A percentile compares a stretch with the other conserved stretches of the same genome.
phyloP scores from a whole-genome alignment of 352 stramenopile genomes.

The Globisporangium emineosum region DNA sequence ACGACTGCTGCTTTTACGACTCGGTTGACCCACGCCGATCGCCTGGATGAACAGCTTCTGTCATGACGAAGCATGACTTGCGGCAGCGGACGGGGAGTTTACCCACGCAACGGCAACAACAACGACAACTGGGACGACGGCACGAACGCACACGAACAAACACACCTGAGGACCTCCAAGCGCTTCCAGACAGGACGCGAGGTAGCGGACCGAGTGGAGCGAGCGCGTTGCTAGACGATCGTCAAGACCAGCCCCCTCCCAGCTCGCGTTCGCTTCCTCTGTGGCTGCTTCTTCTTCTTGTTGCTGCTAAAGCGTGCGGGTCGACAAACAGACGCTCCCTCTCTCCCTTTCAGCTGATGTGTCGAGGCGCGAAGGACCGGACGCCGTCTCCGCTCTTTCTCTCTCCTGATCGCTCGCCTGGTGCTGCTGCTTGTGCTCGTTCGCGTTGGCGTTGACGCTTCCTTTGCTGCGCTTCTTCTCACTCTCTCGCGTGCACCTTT shows the following conservation, averaged over 20 bases:
- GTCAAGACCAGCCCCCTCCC: not conserved
- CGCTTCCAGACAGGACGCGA: not conserved
- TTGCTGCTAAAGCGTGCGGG: not conserved
- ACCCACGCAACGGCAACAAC: not conserved
- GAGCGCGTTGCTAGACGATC: not conserved
- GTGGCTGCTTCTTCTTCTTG: not conserved
- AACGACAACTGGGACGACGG: not conserved
- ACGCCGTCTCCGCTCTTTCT: not conserved
- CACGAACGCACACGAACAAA: slow-evolving; percentile 4
- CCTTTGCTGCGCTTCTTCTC: not conserved
- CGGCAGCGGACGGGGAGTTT: not conserved
- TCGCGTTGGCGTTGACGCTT: not conserved
- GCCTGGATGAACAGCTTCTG: not conserved
- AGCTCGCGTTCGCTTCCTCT: not conserved
- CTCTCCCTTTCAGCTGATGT: not conserved
- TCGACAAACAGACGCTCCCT: not conserved
- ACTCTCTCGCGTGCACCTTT: not conserved
- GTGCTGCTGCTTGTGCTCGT: not conserved
- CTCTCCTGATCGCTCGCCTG: not conserved
- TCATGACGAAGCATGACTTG: slow-evolving; percentile 10
- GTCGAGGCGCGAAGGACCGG: not conserved
- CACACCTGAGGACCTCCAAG: not conserved
- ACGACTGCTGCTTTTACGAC: not conserved
- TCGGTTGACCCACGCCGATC: not conserved
- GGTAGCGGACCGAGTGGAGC: not conserved